Evolutionary conservation across 495 filamentous ascomycete genomes (phyloP).

Genomic region (Neurospora sublineolata): DNA sequence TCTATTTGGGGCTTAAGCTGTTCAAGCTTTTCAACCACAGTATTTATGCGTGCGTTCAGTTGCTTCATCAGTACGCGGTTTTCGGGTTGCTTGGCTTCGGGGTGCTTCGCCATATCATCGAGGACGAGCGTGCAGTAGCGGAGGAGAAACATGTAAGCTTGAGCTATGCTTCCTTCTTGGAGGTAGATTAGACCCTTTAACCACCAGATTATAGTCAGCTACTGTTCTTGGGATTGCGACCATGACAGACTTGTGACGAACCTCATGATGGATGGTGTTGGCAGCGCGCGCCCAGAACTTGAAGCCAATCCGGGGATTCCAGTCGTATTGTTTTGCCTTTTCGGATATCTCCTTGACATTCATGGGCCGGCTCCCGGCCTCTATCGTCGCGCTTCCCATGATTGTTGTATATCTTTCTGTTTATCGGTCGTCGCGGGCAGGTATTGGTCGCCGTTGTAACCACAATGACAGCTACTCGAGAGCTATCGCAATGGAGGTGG

Average conservation of each 20-base stretch:
- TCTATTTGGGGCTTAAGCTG: constrained; percentile 36
- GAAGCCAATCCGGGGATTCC: constrained; percentile 59
- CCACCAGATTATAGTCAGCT: background rate
- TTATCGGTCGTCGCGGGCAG: background rate
- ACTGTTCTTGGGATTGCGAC: background rate
- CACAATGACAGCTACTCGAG: background rate
- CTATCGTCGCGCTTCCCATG: background rate
- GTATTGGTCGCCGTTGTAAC: background rate
- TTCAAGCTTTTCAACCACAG: constrained; percentile 43
- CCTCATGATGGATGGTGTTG: constrained; percentile 67
- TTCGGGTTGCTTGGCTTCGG: constrained; percentile 48
- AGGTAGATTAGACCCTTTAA: constrained; percentile 53
- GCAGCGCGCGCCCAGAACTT: constrained; percentile 76
- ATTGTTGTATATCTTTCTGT: background rate
- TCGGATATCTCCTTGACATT: constrained; percentile 60
- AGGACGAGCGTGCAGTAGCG: constrained; percentile 66
- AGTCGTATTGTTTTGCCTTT: constrained; percentile 65
- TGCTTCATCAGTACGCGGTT: constrained; percentile 12
- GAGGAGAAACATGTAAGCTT: constrained; percentile 77
- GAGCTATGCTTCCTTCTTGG: constrained; percentile 71
- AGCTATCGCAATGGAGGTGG: background rate
- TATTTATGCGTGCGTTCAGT: constrained; percentile 16
- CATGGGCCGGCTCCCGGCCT: constrained; percentile 39
- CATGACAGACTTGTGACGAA: constrained; percentile 19
- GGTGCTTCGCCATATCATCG: constrained; percentile 48